These are phyloP conservation scores for Daldinia vernicosa DNA, from an alignment of 495 filamentous ascomycete genomes.

Conservation along the genomic window DNA sequence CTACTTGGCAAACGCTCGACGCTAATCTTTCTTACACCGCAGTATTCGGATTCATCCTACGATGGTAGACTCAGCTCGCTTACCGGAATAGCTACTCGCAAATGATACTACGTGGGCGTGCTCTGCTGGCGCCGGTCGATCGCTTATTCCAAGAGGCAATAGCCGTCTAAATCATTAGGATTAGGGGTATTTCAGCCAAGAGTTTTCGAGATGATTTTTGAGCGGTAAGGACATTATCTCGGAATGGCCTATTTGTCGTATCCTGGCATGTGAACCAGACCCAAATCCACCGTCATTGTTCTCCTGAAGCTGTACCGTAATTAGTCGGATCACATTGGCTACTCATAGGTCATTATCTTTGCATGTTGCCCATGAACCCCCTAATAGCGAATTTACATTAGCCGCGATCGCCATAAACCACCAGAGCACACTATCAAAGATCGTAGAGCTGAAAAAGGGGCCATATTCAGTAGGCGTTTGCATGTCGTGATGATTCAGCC, in stretches of 20 bases:
- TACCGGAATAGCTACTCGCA: not conserved
- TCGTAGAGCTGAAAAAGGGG: not conserved
- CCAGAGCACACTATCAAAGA: not conserved
- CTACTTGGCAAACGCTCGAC: not conserved
- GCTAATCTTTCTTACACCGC: not conserved
- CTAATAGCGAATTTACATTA: not conserved
- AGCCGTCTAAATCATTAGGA: not conserved
- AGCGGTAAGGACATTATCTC: conserved; percentile 1
- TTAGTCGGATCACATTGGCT: not conserved
- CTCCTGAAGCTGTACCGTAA: not conserved
- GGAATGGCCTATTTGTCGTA: not conserved
- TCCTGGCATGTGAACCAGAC: not conserved
- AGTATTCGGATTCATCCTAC: not conserved
- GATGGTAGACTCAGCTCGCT: not conserved
- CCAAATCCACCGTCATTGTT: not conserved
- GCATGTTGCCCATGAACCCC: not conserved
- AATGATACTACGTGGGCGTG: not conserved
- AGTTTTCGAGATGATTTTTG: not conserved
- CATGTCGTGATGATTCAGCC: not conserved
- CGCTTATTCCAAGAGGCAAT: not conserved
- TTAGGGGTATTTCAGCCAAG: too few relatives aligned
- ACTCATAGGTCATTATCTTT: not conserved
- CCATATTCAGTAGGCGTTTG: not conserved
- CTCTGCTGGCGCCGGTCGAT: not conserved
- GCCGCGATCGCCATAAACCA: not conserved